Evolutionary conservation across 1,284 basidiomycete species (phyloP).

Genomic region (Fereydounia khargensis): DNA sequence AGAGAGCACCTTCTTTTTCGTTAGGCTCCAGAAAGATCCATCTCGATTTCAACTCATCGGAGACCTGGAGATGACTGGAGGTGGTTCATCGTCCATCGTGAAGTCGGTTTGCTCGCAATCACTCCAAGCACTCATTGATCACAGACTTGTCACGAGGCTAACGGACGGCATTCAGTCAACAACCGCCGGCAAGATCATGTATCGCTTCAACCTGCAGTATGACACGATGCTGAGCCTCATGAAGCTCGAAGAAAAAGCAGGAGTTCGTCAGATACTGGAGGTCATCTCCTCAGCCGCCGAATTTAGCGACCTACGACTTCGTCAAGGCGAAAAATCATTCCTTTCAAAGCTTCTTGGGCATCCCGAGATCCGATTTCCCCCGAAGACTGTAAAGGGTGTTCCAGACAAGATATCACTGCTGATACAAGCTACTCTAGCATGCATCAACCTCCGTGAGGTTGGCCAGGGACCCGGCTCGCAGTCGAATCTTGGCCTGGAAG

Average conservation of each 20-base stretch:
- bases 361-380: slow-evolving; percentile 44
- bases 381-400: slow-evolving; percentile 19
- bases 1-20: slow-evolving; percentile 9
- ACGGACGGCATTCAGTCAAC: slow-evolving; percentile 18
- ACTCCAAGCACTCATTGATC: too few species aligned
- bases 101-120: too few species aligned
- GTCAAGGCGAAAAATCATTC: slow-evolving; percentile 55
- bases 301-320: slow-evolving; percentile 48
- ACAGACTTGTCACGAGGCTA: too few species aligned
- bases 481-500: slow-evolving; percentile 18
- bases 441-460: slow-evolving; percentile 26
- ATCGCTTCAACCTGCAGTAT: slow-evolving; percentile 35
- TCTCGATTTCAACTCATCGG: too few species aligned
- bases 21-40: slow-evolving; percentile 38
- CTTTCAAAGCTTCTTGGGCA: slow-evolving; percentile 13
- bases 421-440: slow-evolving; percentile 35
- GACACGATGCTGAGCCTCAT: slow-evolving; percentile 36
- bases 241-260: slow-evolving; percentile 6
- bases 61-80: too few species aligned
- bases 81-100: too few species aligned
- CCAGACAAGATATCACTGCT: slow-evolving; percentile 45
- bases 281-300: slow-evolving; percentile 47
- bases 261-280: slow-evolving; percentile 20
- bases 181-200: slow-evolving; percentile 41
- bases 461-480: slow-evolving; percentile 11